phyloP scores from a whole-genome alignment of 2,329 filamentous ascomycete species.

The Aspergillus awamori region DNA sequence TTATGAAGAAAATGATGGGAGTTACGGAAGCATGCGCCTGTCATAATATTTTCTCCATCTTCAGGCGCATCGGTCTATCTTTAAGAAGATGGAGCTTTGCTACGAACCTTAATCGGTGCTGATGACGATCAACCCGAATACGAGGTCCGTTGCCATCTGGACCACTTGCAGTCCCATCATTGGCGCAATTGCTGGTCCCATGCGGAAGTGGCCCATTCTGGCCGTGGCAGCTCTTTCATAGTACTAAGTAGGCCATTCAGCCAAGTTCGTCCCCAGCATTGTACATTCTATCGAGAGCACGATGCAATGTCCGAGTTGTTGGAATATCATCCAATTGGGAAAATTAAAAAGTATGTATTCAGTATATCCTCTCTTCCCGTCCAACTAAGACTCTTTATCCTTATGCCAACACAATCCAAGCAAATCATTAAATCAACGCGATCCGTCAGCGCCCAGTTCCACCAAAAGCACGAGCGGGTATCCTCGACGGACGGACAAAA shows the following conservation, averaged over 20 bases:
- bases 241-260: too few relatives aligned
- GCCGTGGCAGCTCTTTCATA: not conserved
- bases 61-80: not conserved
- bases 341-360: not conserved
- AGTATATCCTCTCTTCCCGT: not conserved
- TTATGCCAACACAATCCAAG: not conserved
- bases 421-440: not conserved
- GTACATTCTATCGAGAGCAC: too few relatives aligned
- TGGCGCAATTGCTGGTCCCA: not conserved
- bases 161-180: not conserved
- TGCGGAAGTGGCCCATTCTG: not conserved
- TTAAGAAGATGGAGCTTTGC: not conserved
- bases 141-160: not conserved
- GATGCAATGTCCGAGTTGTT: not conserved
- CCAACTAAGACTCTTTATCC: not conserved
- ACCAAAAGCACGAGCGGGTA: conserved; percentile 3
- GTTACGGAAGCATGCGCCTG: too few relatives aligned
- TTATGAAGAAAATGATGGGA: too few relatives aligned
- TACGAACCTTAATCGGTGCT: not conserved
- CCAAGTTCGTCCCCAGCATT: too few relatives aligned
- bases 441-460: not conserved
- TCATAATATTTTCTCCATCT: not conserved
- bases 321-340: not conserved
- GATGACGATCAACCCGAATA: not conserved
- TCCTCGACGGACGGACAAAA: not conserved